phyloP scores from a whole-genome alignment of 2,329 filamentous ascomycete genomes.

The Ophiognomonia clavigignenti-juglandacearum region DNA sequence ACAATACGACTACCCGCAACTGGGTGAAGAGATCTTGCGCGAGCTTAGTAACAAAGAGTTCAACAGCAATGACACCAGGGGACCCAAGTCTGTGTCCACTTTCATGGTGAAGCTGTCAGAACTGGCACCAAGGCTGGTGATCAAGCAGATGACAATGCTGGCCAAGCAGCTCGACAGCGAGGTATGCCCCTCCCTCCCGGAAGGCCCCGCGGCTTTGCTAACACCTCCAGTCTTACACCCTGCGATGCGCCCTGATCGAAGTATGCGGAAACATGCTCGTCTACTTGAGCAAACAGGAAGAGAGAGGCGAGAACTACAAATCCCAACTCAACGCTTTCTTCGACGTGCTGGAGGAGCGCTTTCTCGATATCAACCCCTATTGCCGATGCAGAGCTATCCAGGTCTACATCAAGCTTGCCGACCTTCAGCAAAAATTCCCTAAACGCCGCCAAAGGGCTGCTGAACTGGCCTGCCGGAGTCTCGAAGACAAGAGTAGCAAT shows the following conservation, averaged over 20 bases:
- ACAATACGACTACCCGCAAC: slow-evolving; percentile 95
- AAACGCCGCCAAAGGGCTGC: slow-evolving; percentile 85
- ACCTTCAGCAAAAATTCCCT: slow-evolving; percentile 93
- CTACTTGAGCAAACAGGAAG: slow-evolving; percentile 85
- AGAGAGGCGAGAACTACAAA: slow-evolving; percentile 87
- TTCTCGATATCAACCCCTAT: slow-evolving; percentile 95
- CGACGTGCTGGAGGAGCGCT: slow-evolving; percentile 91
- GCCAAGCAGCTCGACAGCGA: slow-evolving; percentile 96
- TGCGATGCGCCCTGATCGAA: slow-evolving; percentile 90
- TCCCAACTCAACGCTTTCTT: slow-evolving; percentile 96
- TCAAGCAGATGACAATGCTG: slow-evolving; percentile 94
- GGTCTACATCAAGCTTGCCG: slow-evolving; percentile 86
- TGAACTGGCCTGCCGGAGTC: slow-evolving; percentile 79
- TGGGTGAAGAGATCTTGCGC: slow-evolving; percentile 87
- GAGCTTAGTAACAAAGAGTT: slow-evolving; percentile 98
- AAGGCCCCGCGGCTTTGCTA: slow-evolving; percentile 11
- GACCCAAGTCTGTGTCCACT: slow-evolving; percentile 91
- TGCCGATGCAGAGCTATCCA: slow-evolving; percentile 88
- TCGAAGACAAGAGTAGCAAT: slow-evolving; percentile 98
- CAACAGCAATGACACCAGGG: slow-evolving; percentile 91
- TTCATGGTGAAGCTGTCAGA: slow-evolving; percentile 94
- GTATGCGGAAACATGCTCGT: slow-evolving; percentile 94
- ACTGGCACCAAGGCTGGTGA: slow-evolving; percentile 82
- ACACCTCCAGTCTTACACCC: slow-evolving; percentile 69
- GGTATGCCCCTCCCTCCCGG: slow-evolving; percentile 36